Evolutionary conservation across 345 rosid species (phyloP).

Genomic region (Murraya paniculata): DNA sequence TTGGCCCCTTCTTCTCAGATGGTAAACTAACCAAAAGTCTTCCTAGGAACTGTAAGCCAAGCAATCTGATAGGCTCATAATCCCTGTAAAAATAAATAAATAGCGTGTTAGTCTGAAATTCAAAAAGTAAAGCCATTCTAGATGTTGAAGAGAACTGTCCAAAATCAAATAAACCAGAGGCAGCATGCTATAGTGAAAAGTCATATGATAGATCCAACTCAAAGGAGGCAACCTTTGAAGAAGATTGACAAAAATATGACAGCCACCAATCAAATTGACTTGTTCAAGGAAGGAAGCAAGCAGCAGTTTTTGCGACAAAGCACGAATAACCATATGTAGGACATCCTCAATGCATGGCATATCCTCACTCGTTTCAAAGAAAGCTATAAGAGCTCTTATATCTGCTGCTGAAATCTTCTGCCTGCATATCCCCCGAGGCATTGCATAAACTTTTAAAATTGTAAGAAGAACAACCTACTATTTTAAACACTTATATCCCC

Average conservation of each 20-base stretch:
- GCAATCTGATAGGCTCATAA: slow-evolving; percentile 82
- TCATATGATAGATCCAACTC: not conserved
- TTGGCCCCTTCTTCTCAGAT: slow-evolving; percentile 79
- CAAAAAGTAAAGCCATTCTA: slow-evolving; percentile 6
- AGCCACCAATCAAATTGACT: slow-evolving; percentile 81
- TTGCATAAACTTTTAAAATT: slow-evolving; percentile 18
- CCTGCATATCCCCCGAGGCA: slow-evolving; percentile 44
- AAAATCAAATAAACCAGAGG: not conserved
- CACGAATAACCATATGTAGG: slow-evolving; percentile 87
- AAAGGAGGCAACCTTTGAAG: slow-evolving; percentile 60
- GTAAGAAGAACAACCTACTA: not conserved
- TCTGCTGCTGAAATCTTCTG: slow-evolving; percentile 65
- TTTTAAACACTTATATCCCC: not conserved
- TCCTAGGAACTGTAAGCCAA: slow-evolving; percentile 93
- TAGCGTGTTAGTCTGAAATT: not conserved
- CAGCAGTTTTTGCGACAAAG: slow-evolving; percentile 66
- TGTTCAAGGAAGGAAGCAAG: slow-evolving; percentile 83
- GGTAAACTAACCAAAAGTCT: slow-evolving; percentile 83
- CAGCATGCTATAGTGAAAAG: not conserved
- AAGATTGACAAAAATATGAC: slow-evolving; percentile 84
- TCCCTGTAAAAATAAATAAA: slow-evolving; percentile 48
- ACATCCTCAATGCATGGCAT: slow-evolving; percentile 90
- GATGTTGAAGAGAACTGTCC: not conserved
- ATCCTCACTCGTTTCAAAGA: slow-evolving; percentile 89
- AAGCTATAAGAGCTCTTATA: slow-evolving; percentile 67